Conservation (phyloP, 768 basidiomycete species). For the Pisolithus marmoratus region DNA sequence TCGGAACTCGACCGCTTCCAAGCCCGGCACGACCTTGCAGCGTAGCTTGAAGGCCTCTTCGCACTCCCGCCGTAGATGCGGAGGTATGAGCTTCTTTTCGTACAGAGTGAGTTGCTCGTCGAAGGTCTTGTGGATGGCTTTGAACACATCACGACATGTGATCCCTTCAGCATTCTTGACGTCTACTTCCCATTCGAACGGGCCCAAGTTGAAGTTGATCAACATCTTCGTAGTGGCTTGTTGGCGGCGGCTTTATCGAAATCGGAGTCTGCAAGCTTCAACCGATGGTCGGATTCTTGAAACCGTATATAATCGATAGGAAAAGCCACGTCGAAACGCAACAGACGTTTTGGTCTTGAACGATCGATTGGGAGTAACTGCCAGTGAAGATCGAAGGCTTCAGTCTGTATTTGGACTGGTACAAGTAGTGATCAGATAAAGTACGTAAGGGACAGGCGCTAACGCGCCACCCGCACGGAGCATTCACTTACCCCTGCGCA, state of each 20-base stretch:
- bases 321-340: conserved; percentile 50
- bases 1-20: conserved; percentile 36
- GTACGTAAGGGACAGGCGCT: conserved; percentile 12
- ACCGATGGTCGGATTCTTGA: conserved; percentile 17
- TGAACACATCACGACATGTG: conserved; percentile 53
- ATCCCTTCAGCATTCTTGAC: conserved; percentile 41
- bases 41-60: conserved; percentile 40
- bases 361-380: conserved; percentile 38
- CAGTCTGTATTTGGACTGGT: conserved; percentile 34
- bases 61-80: conserved; percentile 26
- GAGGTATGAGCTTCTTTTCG: conserved; percentile 34
- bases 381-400: conserved; percentile 42
- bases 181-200: conserved; percentile 36
- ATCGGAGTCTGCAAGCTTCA: conserved; percentile 32
- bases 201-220: conserved; percentile 35
- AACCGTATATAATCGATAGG: conserved; percentile 30
- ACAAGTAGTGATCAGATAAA: conserved; percentile 25
- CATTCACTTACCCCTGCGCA: conserved; percentile 19
- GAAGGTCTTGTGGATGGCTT: conserved; percentile 49
- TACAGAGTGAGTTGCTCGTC: conserved; percentile 38
- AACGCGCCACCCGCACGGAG: background rate
- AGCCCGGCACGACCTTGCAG: conserved; percentile 37
- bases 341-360: conserved; percentile 27
- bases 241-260: conserved; percentile 40
- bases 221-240: conserved; percentile 42